Evolutionary conservation across 192 early-diverging fungal species (phyloP), one percentile per base, ranked within the genome.

Genomic region (Umbelopsis vinacea): DNA sequence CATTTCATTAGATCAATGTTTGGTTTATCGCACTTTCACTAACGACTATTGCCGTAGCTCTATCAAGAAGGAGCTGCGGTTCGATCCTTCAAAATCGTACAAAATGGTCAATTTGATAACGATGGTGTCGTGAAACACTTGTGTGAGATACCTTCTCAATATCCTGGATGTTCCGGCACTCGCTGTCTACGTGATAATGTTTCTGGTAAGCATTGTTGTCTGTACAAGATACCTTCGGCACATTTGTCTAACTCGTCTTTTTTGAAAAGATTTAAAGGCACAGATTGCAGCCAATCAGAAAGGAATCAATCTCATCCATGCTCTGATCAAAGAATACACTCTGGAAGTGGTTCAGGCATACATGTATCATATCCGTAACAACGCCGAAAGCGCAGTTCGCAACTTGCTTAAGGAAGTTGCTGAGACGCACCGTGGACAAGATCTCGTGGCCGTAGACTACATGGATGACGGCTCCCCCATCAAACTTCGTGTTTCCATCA

Each of bases 281-380:
- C 97, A 99, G 71, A 91, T 97, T 54, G 97, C 97, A 12, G 97
- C 97, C 38, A 99, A 99, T 80, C 91, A 97, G 67, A 88, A 92
- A 52, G 97, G 97, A 9, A 97, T 99, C 53, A 74, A 76, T 2
- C 87, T 99, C 23, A 88, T 97, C 21, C 87, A 88, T 73, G 80
- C 83, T 3, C 79, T 99, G 70, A 96, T 97, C 72, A 71, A 75
- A 7, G 95, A 98, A 80, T 97, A 95, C 69, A 88, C 94, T 0
- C 77, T 96, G 47, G 83, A 89, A 23, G 90, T 92, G 0, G 96
- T 99, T 2, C 96, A 97, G 72, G 94, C 96, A 15, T 99, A 99
- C 69, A 99, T 99, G 97, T 74, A 81, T 52, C 90, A 92, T 74
- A 98, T 99, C 50, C 93, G 93, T 37, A 85, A 84, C 68, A 97